Evolutionary conservation across 2,329 filamentous ascomycete genomes (phyloP).

Genomic region (Fusarium multiceps): DNA sequence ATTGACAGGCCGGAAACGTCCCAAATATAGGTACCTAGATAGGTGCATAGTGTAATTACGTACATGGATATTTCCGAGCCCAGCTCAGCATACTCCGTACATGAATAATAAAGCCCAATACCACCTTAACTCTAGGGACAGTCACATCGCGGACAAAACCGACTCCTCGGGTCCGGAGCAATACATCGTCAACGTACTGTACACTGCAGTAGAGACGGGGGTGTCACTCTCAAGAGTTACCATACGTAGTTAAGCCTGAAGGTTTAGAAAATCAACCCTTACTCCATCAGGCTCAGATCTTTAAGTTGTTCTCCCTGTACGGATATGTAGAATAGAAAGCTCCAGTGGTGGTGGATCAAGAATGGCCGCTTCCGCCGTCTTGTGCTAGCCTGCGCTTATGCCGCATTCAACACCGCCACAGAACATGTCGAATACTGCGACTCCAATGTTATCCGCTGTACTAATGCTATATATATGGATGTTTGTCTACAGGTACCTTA

Average conservation of each 20-base stretch:
- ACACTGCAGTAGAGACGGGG: constrained; percentile 18
- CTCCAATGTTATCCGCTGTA: constrained; percentile 30
- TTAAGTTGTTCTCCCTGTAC: neutral
- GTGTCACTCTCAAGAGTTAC: constrained; percentile 10
- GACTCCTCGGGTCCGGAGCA: constrained; percentile 44
- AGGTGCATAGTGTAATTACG: neutral
- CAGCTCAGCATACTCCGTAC: neutral
- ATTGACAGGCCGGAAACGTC: neutral
- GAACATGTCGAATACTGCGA: constrained; percentile 21
- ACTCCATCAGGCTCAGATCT: neutral
- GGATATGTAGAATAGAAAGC: neutral
- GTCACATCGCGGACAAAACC: constrained; percentile 33
- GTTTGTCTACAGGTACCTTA: neutral
- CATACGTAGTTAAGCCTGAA: constrained; percentile 22
- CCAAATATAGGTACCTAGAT: neutral
- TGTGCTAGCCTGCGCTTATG: constrained; percentile 1
- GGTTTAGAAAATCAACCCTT: neutral
- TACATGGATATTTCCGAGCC: neutral
- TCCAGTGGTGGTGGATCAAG: constrained; percentile 3
- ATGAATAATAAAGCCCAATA: constrained; percentile 8
- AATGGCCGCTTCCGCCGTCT: constrained; percentile 6
- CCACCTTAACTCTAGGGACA: constrained; percentile 13
- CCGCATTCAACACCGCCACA: constrained; percentile 32
- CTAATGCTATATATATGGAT: neutral
- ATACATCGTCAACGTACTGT: neutral